Evolutionary conservation across 495 filamentous ascomycete genomes (phyloP), one percentile per base, ranked within the genome.

Genomic region (Penicillium pancosmium): DNA sequence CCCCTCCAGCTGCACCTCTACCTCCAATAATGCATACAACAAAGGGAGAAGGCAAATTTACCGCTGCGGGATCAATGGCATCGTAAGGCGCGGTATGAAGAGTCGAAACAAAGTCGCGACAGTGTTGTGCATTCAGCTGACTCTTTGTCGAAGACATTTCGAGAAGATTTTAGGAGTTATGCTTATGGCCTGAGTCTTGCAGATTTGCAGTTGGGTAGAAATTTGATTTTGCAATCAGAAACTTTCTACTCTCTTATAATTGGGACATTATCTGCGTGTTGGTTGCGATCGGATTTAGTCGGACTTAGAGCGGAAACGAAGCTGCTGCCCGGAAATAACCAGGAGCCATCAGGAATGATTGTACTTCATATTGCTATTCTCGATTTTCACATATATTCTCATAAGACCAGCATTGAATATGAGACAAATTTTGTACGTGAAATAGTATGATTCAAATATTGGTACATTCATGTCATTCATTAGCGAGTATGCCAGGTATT

Each of bases 21-120:
- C 78, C 74, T 3, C 81, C 81, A 10, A 79, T 80, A 38, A 84
- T 67, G 51, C 65, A 68, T 16, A 76, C 68, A 46, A 78, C 79
- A n/a, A 74, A 80, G 4, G 68, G 61, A 7, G 74, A 69, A 5
- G 65, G 67, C 4, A 74, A 57, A 3, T 68, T 57, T 1, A 68
- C 68, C 16, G 49, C 63, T 0, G 60, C 59, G 1, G 78, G 75
- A 52, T 80, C 68, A 35, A 82, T 70, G 25, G 73, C 60, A 5
- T 72, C 63, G 55, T 82, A 83, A 5, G 77, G 63, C 55, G 78
- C 73, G n/a, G 68, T 76, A 46, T 78, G 75, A 19, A 71, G 60
- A 19, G 67, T 71, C 34, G 57, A 16, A 12, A 62, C 55, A 49
- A 69, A 69, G 11, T 61, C 15, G 35, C 60, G 46, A 31, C 49